A percentile compares a stretch with the other conserved stretches of the same genome.
phyloP scores from a whole-genome alignment of 805 yeast genomes.

The Ogataea nonfermentans region DNA sequence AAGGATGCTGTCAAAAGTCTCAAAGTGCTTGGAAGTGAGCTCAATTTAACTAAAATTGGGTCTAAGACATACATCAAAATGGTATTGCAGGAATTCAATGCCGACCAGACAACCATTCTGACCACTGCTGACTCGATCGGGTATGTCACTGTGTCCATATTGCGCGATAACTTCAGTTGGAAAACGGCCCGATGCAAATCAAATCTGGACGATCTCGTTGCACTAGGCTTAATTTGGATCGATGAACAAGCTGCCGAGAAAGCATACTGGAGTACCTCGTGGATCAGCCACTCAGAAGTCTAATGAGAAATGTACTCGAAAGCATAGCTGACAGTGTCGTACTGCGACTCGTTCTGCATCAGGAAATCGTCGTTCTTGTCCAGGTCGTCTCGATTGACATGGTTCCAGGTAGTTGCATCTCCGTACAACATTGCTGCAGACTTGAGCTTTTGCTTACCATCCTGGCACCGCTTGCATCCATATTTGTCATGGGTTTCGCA shows the following conservation, averaged over 20 bases:
- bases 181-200: conserved; percentile 54
- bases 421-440: conserved; percentile 93
- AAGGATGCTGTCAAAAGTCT: conserved; percentile 53
- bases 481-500: conserved; percentile 94
- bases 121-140: conserved; percentile 80
- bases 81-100: conserved; percentile 59
- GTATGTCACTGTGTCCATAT: conserved; percentile 58
- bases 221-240: conserved; percentile 82
- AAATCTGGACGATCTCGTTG: conserved; percentile 74
- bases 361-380: conserved; percentile 70
- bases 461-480: conserved; percentile 77
- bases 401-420: conserved; percentile 98
- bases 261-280: conserved; percentile 72
- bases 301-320: conserved; percentile 91
- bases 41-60: conserved; percentile 59
- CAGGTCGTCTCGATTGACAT: conserved; percentile 63
- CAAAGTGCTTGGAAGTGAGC: conserved; percentile 64
- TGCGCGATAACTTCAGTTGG: conserved; percentile 81
- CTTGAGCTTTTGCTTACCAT: conserved; percentile 57
- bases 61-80: conserved; percentile 57
- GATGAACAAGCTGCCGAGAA: conserved; percentile 54
- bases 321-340: conserved; percentile 74
- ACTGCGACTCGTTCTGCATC: conserved; percentile 67
- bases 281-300: conserved; percentile 43
- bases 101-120: conserved; percentile 68